Evolutionary conservation across 192 early-diverging fungal genomes (phyloP).

Genomic region (Linnemannia elongata): DNA sequence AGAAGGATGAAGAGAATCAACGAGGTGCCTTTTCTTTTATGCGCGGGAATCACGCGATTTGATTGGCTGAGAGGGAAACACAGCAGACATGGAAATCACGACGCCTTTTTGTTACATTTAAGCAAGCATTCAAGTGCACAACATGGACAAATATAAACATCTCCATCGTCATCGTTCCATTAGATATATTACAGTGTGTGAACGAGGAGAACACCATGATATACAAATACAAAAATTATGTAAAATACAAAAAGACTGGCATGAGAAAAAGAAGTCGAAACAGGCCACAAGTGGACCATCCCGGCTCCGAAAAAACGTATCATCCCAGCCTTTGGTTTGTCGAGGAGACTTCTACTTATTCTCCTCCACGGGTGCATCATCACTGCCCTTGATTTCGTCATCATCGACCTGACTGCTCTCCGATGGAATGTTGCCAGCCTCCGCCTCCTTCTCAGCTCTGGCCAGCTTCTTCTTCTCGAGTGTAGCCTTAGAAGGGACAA

Average conservation of each 20-base stretch:
- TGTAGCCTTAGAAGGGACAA: slow-evolving; percentile 49
- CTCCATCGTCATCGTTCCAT: background rate
- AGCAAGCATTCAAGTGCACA: background rate
- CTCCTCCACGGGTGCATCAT: background rate
- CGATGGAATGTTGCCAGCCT: background rate
- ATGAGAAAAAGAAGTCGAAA: slow-evolving; percentile 37
- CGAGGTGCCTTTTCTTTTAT: background rate
- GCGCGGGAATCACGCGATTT: background rate
- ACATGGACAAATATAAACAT: background rate
- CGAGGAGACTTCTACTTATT: background rate
- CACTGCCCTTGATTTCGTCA: background rate
- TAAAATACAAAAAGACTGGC: background rate
- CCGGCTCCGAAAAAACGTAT: slow-evolving; percentile 43
- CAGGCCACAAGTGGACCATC: background rate
- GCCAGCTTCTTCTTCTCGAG: slow-evolving; percentile 44
- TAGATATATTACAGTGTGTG: slow-evolving; percentile 30
- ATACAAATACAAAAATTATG: background rate
- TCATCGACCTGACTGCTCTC: background rate
- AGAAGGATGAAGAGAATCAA: background rate
- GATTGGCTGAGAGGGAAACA: background rate
- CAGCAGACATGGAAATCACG: background rate
- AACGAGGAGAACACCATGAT: slow-evolving; percentile 32
- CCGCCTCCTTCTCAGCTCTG: slow-evolving; percentile 10
- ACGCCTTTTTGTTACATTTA: background rate
- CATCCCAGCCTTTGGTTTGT: slow-evolving; percentile 14